These are phyloP conservation scores for Alopecurus myosuroides DNA, from an alignment of 176 grass and related monocot genomes.

Conservation along the genomic window DNA sequence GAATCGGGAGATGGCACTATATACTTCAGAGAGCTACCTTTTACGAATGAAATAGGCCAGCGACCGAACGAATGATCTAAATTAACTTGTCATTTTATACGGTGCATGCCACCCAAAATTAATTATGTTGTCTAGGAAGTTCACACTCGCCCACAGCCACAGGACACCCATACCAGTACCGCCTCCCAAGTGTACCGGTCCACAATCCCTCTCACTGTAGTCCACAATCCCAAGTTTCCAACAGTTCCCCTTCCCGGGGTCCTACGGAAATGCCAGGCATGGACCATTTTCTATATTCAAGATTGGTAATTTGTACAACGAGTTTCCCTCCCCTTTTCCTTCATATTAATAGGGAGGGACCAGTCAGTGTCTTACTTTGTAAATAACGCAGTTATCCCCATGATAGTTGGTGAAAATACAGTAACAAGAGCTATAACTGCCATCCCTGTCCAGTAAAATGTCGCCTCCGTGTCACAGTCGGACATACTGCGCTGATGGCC, in stretches of 20 bases:
- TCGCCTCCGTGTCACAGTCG: constrained; percentile 38
- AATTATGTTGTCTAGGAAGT: neutral
- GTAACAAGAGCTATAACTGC: constrained; percentile 53
- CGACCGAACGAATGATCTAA: neutral
- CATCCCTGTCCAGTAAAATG: constrained; percentile 71
- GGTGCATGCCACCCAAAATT: neutral
- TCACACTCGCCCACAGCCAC: neutral
- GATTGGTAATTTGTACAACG: neutral
- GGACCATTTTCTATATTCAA: neutral
- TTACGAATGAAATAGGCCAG: neutral
- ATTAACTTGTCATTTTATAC: neutral
- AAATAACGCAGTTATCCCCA: constrained; percentile 83
- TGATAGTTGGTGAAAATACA: constrained; percentile 53
- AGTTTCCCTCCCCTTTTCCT: neutral
- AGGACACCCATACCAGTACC: neutral
- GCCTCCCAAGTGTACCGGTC: too few species aligned
- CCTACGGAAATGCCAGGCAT: neutral
- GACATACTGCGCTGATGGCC: constrained; percentile 58
- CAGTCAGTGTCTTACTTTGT: constrained; percentile 54
- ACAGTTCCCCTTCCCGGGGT: neutral
- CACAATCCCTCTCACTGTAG: neutral
- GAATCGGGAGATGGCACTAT: neutral
- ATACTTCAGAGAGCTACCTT: neutral
- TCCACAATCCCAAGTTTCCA: neutral
- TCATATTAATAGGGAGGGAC: neutral